Conservation (phyloP, 2,329 filamentous ascomycete species). For the Fusarium papillatum region DNA sequence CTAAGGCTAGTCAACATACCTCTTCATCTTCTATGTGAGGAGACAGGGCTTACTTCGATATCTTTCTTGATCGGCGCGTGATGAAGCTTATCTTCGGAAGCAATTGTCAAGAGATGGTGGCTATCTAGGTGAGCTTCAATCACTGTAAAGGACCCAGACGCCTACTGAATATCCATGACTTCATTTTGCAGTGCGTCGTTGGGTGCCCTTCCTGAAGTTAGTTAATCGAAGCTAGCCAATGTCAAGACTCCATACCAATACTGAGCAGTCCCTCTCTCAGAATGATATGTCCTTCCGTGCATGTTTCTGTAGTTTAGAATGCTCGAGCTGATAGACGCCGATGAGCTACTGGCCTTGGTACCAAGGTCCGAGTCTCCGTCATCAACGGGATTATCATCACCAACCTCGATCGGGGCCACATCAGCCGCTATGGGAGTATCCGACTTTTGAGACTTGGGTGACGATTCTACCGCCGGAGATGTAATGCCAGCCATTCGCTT, state of each 20-base stretch:
- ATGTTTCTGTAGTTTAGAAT: not conserved
- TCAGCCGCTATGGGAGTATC: not conserved
- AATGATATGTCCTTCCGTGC: not conserved
- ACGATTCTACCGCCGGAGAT: not conserved
- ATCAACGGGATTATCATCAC: not conserved
- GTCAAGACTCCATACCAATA: not conserved
- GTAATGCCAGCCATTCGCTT: not conserved
- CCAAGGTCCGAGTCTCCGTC: not conserved
- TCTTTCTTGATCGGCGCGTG: constrained; percentile 3
- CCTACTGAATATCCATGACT: constrained; percentile 15
- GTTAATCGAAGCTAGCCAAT: too few species aligned
- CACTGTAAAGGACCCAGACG: accelerated
- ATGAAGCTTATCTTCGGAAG: constrained; percentile 1
- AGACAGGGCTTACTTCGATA: not conserved
- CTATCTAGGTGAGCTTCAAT: not conserved
- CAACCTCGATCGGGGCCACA: not conserved
- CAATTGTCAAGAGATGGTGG: constrained; percentile 1
- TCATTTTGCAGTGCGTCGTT: constrained; percentile 13
- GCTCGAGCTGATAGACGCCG: not conserved
- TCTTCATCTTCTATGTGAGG: accelerated
- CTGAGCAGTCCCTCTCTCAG: not conserved
- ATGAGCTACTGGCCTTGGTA: not conserved
- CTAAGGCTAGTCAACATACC: not conserved
- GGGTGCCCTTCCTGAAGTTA: not conserved
- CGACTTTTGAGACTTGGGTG: not conserved